A percentile compares a stretch with the other conserved stretches of the same genome.
Conservation (phyloP, 2,329 filamentous ascomycete species). For the Scopulariopsis brevicaulis region DNA sequence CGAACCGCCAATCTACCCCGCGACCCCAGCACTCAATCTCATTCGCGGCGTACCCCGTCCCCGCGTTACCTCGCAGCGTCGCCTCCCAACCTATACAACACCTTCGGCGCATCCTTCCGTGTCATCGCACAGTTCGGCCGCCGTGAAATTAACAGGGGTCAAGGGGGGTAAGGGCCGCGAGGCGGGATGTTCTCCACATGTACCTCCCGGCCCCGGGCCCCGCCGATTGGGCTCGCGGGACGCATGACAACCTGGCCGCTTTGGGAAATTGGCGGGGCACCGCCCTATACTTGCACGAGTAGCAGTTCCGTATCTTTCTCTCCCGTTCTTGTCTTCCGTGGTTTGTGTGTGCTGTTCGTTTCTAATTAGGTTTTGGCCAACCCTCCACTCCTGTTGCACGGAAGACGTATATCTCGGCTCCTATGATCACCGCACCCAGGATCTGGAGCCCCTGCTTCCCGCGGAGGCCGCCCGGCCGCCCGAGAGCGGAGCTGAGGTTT, state of each 20-base stretch:
- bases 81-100: not conserved
- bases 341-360: too few relatives aligned
- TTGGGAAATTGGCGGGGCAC: conserved; percentile 31
- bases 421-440: conserved; percentile 19
- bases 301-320: not conserved
- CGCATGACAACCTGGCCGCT: conserved; percentile 29
- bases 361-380: too few relatives aligned
- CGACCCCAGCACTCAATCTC: not conserved
- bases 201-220: too few relatives aligned
- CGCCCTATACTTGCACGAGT: conserved; percentile 18
- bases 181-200: not conserved
- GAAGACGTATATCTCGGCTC: conserved; percentile 19
- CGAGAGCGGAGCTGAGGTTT: not conserved
- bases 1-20: not conserved
- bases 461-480: not conserved
- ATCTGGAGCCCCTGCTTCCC: not conserved
- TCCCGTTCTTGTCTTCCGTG: not conserved
- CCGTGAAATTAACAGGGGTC: not conserved
- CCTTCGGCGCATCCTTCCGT: conserved; percentile 31
- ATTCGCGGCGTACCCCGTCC: not conserved
- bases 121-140: conserved; percentile 3
- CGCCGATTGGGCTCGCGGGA: conserved; percentile 1
- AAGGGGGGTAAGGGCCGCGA: not conserved
- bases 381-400: too few relatives aligned
- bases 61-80: not conserved